These are phyloP conservation scores for Crithidia expoeki DNA, from an alignment of 208 protist species.

Conservation along the genomic window DNA sequence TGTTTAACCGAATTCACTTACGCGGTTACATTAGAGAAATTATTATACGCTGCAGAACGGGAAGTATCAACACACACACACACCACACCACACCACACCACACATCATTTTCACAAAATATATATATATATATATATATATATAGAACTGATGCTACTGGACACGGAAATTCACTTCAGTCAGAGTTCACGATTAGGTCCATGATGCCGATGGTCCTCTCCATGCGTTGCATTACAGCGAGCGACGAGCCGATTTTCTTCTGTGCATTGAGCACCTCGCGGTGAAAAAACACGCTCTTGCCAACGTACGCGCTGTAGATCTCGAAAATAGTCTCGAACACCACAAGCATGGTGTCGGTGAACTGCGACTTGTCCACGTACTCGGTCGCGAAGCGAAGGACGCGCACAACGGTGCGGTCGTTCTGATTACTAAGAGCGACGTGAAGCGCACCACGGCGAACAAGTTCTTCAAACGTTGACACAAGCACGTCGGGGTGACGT, in stretches of 20 bases:
- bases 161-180: conserved; percentile 8
- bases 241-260: conserved; percentile 58
- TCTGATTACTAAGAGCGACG: conserved; percentile 82
- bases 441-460: conserved; percentile 77
- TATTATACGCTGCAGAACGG: too few relatives aligned
- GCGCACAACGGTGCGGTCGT: conserved; percentile 78
- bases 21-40: too few relatives aligned
- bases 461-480: conserved; percentile 88
- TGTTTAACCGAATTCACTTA: too few relatives aligned
- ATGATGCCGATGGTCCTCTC: conserved; percentile 74
- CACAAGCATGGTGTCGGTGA: conserved; percentile 73
- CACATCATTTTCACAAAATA: too few relatives aligned
- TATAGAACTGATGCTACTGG: too few relatives aligned
- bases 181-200: conserved; percentile 80
- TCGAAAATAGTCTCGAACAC: conserved; percentile 83
- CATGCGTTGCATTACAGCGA: conserved; percentile 68
- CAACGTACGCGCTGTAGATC: conserved; percentile 71
- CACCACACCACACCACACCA: too few relatives aligned
- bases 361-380: conserved; percentile 77
- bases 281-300: conserved; percentile 77
- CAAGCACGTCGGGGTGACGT: conserved; percentile 67
- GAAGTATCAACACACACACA: too few relatives aligned
- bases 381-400: conserved; percentile 78
- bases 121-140: too few relatives aligned
- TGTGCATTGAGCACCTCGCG: conserved; percentile 74